Conservation (phyloP, 306 rosid species). For the Gastrolobium bilobum region DNA sequence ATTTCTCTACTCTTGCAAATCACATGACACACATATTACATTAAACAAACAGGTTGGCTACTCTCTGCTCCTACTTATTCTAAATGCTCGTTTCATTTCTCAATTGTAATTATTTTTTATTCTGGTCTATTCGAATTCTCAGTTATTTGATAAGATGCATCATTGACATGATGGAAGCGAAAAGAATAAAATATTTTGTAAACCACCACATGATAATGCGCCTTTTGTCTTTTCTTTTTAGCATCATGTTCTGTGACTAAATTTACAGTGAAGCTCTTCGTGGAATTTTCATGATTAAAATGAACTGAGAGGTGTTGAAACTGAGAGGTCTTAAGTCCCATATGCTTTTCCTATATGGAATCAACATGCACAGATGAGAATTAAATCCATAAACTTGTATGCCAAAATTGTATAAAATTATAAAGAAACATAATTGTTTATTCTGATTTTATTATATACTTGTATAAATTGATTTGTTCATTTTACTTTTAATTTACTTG, state of each 20-base stretch:
- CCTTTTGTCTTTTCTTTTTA: too few species aligned
- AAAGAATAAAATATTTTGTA: too few species aligned
- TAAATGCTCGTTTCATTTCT: neutral
- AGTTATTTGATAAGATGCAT: too few species aligned
- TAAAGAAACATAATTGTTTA: neutral
- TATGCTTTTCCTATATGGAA: slow-evolving; percentile 30
- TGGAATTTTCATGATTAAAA: too few species aligned
- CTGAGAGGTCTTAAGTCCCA: slow-evolving; percentile 40
- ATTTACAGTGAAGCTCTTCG: too few species aligned
- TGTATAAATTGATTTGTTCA: neutral
- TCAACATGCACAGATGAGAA: slow-evolving; percentile 36
- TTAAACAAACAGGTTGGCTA: neutral
- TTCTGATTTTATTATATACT: neutral
- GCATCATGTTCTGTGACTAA: too few species aligned
- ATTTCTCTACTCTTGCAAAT: slow-evolving; percentile 4
- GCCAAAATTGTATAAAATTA: slow-evolving; percentile 19
- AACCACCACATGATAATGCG: too few species aligned
- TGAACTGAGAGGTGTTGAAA: slow-evolving; percentile 27
- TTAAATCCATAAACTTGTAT: slow-evolving; percentile 8
- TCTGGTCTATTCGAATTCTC: neutral
- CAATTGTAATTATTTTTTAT: neutral
- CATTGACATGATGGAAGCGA: neutral
- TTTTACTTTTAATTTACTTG: too few species aligned
- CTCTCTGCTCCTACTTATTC: neutral
- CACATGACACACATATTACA: neutral